A percentile compares a stretch with the other conserved stretches of the same genome.
phyloP scores from a whole-genome alignment of 345 rosid genomes.

The Noccaea bulbosa region DNA sequence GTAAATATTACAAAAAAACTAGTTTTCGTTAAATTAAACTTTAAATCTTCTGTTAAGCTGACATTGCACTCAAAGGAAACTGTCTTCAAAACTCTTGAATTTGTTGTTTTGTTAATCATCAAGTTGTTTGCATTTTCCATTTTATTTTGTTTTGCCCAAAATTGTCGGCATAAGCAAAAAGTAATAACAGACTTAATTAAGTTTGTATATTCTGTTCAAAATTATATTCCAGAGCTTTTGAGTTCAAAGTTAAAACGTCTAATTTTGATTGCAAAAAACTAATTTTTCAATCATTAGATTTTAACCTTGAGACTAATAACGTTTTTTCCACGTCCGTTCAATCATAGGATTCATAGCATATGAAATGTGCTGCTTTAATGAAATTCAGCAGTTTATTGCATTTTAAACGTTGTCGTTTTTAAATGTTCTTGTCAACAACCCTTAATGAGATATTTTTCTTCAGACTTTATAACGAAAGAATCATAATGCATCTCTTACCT shows the following conservation, averaged over 20 bases:
- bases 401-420: conserved; percentile 1
- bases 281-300: background rate
- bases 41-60: background rate
- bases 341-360: background rate
- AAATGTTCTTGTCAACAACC: conserved; percentile 9
- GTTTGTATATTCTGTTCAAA: too few species aligned
- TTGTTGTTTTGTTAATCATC: background rate
- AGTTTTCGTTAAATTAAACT: too few species aligned
- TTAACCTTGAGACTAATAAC: background rate
- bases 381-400: background rate
- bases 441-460: conserved; percentile 14
- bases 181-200: too few species aligned
- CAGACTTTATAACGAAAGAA: conserved; percentile 21
- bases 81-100: background rate
- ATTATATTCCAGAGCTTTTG: too few species aligned
- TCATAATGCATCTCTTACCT: conserved; percentile 22
- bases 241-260: too few species aligned
- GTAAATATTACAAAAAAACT: too few species aligned
- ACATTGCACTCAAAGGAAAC: conserved; percentile 3
- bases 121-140: conserved; percentile 11
- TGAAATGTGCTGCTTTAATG: conserved; percentile 21
- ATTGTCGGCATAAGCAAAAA: too few species aligned
- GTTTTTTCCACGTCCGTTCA: background rate
- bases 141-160: background rate
- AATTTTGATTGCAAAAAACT: background rate